These are phyloP conservation scores for Tanacetum coccineum DNA, from an alignment of 129 eudicot genomes.

Conservation along the genomic window DNA sequence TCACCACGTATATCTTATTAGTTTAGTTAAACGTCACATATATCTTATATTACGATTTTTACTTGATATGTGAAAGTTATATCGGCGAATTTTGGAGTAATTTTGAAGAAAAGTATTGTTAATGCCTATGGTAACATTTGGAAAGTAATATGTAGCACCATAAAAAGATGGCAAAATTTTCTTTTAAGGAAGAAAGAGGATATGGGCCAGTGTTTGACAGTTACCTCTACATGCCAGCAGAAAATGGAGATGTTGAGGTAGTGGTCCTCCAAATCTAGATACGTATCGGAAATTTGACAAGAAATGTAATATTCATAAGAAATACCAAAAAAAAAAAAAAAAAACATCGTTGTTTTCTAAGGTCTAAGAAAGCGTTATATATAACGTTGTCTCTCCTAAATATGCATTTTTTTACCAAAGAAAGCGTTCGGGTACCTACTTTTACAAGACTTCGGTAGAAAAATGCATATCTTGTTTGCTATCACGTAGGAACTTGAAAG, in stretches of 20 bases:
- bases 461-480: background rate
- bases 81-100: no score
- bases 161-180: background rate
- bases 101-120: no score
- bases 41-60: no score
- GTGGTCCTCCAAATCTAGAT: conserved; percentile 29
- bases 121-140: background rate
- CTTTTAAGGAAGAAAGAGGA: background rate
- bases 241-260: conserved; percentile 15
- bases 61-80: no score
- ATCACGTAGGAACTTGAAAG: background rate
- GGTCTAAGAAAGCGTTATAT: background rate
- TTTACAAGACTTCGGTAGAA: background rate
- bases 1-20: no score
- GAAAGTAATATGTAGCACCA: conserved; percentile 5
- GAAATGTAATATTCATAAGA: background rate
- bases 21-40: no score
- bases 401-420: background rate
- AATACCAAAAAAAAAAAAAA: background rate
- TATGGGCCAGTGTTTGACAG: conserved; percentile 25
- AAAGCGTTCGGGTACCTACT: background rate
- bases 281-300: conserved; percentile 18
- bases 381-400: background rate
- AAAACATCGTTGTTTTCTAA: background rate
- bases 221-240: conserved; percentile 30